Conservation (phyloP, 2,329 filamentous ascomycete species). For the Clonostachys byssicola region DNA sequence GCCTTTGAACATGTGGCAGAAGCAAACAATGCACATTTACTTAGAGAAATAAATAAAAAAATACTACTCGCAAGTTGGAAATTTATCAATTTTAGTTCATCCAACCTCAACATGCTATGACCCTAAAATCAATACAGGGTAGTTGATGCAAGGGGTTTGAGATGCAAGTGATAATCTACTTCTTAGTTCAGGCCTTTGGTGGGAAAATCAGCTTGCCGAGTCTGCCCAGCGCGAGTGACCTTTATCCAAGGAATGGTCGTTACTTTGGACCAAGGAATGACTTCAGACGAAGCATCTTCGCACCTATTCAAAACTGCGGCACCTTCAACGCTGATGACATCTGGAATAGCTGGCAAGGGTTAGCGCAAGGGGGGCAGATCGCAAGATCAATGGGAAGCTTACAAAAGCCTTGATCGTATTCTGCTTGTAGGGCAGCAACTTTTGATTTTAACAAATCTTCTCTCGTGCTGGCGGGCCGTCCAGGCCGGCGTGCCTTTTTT, state of each 20-base stretch:
- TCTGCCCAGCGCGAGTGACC: conserved; percentile 59
- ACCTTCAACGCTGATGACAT: conserved; percentile 66
- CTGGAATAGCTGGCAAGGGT: conserved; percentile 58
- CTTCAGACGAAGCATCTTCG: conserved; percentile 54
- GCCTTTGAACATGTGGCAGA: too few relatives aligned
- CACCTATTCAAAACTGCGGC: conserved; percentile 64
- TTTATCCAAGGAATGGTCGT: conserved; percentile 74
- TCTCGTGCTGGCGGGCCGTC: conserved; percentile 70
- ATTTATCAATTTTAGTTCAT: too few relatives aligned
- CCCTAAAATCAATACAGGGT: too few relatives aligned
- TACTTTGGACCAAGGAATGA: conserved; percentile 64
- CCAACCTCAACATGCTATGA: too few relatives aligned
- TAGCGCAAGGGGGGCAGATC: not conserved
- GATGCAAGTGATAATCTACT: too few relatives aligned
- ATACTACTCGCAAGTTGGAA: too few relatives aligned
- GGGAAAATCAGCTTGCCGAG: conserved; percentile 73
- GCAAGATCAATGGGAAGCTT: conserved; percentile 17
- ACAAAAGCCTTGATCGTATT: conserved; percentile 83
- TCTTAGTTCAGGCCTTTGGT: conserved; percentile 38
- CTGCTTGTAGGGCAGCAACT: conserved; percentile 67
- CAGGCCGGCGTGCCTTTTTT: conserved; percentile 69
- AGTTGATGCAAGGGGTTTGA: too few relatives aligned
- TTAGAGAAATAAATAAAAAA: too few relatives aligned
- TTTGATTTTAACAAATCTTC: conserved; percentile 75
- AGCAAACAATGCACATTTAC: too few relatives aligned